A percentile compares a stretch with the other conserved stretches of the same genome.
Conservation (phyloP, 306 rosid species). For the Clitoria ternatea region DNA sequence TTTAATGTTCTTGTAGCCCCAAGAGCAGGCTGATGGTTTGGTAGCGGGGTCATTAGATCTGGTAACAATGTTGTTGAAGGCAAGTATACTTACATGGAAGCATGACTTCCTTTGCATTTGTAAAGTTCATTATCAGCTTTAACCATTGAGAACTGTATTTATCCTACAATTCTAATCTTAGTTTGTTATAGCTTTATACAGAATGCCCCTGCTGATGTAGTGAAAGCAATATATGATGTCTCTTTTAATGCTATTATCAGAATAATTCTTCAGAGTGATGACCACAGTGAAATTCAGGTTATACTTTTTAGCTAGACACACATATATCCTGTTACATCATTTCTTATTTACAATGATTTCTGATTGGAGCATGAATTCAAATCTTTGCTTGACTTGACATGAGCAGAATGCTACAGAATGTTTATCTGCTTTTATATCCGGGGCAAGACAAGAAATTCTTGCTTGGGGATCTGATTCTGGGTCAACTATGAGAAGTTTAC, state of each 20-base stretch:
- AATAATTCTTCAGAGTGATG: constrained; percentile 76
- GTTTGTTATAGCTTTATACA: constrained; percentile 47
- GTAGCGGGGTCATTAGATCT: constrained; percentile 91
- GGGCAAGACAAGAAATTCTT: constrained; percentile 72
- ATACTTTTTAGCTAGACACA: background rate
- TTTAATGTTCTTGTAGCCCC: constrained; percentile 52
- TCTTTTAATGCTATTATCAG: constrained; percentile 63
- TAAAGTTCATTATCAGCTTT: no score
- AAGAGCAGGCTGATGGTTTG: constrained; percentile 82
- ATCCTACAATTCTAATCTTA: constrained; percentile 28
- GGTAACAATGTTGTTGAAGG: constrained; percentile 85
- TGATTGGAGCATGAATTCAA: constrained; percentile 18
- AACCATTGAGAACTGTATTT: constrained; percentile 12
- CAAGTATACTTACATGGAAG: constrained; percentile 47
- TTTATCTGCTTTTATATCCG: constrained; percentile 75
- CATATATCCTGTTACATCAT: background rate
- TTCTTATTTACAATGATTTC: constrained; percentile 16
- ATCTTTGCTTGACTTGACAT: constrained; percentile 23
- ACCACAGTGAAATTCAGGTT: constrained; percentile 96
- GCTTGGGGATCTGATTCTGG: constrained; percentile 77
- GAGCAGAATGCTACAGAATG: constrained; percentile 92
- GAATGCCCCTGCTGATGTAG: constrained; percentile 79
- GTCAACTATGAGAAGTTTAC: constrained; percentile 70
- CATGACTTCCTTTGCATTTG: no score
- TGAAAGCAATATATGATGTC: constrained; percentile 69